Evolutionary conservation across 208 protist species (phyloP).

Genomic region (Kentomonas sorsogonicus): DNA sequence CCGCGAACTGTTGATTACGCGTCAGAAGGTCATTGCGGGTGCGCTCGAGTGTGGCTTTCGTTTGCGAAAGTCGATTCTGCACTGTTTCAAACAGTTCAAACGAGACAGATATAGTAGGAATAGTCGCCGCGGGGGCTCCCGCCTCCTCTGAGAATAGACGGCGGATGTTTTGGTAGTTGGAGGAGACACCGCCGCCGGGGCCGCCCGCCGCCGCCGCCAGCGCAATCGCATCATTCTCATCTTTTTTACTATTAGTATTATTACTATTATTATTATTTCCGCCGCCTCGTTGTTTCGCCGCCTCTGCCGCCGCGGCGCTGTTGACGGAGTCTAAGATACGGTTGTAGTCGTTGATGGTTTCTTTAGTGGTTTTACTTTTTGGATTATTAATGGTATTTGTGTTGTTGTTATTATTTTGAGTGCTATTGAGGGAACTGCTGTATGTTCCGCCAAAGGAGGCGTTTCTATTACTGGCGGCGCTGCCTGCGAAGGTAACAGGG

Average conservation of each 20-base stretch:
- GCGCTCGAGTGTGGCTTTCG: constrained; percentile 63
- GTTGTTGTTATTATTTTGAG: no score
- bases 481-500: no score
- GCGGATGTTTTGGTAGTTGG: constrained; percentile 55
- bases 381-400: no score
- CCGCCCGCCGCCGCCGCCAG: no score
- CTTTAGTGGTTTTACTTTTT: no score
- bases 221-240: constrained; percentile 5
- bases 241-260: constrained; percentile 4
- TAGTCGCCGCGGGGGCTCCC: constrained; percentile 39
- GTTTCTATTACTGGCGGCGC: no score
- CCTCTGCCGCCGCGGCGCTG: no score
- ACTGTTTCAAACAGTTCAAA: constrained; percentile 87
- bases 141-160: constrained; percentile 38
- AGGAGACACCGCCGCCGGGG: neutral
- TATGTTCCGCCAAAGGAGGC: no score
- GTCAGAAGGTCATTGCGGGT: constrained; percentile 57
- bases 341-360: no score
- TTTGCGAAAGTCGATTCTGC: constrained; percentile 71
- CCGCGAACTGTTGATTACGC: constrained; percentile 64
- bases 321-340: no score
- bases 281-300: no score
- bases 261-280: constrained; percentile 7
- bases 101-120: constrained; percentile 66
- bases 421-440: no score